Conservation (phyloP, 352 stramenopile genomes). For the Phytophthora quininea region DNA sequence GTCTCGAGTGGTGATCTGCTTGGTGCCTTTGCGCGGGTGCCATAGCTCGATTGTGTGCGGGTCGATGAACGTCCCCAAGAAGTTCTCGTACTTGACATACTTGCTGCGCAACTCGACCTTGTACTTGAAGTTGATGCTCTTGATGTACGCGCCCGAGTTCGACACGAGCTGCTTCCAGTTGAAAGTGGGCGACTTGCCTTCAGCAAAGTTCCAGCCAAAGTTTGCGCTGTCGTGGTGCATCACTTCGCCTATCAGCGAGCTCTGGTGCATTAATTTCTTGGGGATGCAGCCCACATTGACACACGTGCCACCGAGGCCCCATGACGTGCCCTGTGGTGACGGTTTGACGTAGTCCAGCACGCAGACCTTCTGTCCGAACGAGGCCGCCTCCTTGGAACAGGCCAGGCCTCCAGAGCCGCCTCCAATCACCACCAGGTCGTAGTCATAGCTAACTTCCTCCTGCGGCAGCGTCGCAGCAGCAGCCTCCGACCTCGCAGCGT, state of each 20-base stretch:
- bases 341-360: slow-evolving; percentile 96
- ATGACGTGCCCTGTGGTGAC: slow-evolving; percentile 88
- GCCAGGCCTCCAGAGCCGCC: slow-evolving; percentile 91
- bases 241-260: slow-evolving; percentile 90
- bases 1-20: slow-evolving; percentile 90
- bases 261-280: slow-evolving; percentile 99
- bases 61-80: slow-evolving; percentile 93
- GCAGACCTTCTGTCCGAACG: slow-evolving; percentile 94
- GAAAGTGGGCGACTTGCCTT: slow-evolving; percentile 44
- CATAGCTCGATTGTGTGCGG: slow-evolving; percentile 92
- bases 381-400: slow-evolving; percentile 94
- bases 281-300: slow-evolving; percentile 99
- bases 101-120: slow-evolving; percentile 96
- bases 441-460: slow-evolving; percentile 64
- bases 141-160: slow-evolving; percentile 98
- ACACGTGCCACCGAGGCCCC: slow-evolving; percentile 96
- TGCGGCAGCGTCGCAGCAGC: not conserved
- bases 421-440: slow-evolving; percentile 85
- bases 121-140: slow-evolving; percentile 99
- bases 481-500: not conserved
- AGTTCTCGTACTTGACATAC: slow-evolving; percentile 94
- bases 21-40: slow-evolving; percentile 89
- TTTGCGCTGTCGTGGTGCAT: slow-evolving; percentile 84
- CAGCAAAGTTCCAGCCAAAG: slow-evolving; percentile 86
- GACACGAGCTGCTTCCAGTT: slow-evolving; percentile 93